Conservation (phyloP, 345 rosid species). For the Hibiscus tridactylites region DNA sequence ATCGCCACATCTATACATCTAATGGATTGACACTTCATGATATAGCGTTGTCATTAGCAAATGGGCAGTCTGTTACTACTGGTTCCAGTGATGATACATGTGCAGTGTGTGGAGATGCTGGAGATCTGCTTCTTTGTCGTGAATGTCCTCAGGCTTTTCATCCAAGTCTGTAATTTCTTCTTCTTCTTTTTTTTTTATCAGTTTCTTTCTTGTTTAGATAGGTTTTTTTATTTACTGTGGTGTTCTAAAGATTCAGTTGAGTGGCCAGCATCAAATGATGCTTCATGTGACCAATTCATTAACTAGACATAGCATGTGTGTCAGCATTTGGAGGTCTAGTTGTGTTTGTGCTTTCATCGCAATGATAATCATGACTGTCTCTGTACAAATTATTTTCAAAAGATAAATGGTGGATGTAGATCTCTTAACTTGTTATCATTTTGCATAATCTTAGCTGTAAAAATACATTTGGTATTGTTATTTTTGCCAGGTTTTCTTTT, state of each 20-base stretch:
- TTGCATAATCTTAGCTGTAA: not conserved
- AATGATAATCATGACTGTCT: not conserved
- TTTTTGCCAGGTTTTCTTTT: not conserved
- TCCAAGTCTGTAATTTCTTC: slow-evolving; percentile 39
- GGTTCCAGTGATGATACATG: slow-evolving; percentile 90
- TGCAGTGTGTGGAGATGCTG: slow-evolving; percentile 81
- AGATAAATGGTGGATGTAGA: not conserved
- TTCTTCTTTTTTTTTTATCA: not conserved
- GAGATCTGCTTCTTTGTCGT: slow-evolving; percentile 61
- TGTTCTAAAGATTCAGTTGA: not conserved
- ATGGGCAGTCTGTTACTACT: slow-evolving; percentile 62
- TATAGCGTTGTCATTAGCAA: slow-evolving; percentile 75
- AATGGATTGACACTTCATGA: slow-evolving; percentile 90
- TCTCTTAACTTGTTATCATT: not conserved
- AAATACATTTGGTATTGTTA: not conserved
- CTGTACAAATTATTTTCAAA: not conserved
- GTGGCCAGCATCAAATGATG: not conserved
- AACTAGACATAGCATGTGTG: not conserved
- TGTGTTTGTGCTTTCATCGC: not conserved
- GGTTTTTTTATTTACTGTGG: slow-evolving; percentile 3
- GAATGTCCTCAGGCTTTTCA: slow-evolving; percentile 93
- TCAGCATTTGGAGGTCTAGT: not conserved
- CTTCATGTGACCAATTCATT: not conserved
- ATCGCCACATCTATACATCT: slow-evolving; percentile 85
- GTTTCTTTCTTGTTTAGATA: not conserved